Base-by-base conservation (phyloP, 192 early-diverging fungal species). In the Geranomyces michiganensis region DNA sequence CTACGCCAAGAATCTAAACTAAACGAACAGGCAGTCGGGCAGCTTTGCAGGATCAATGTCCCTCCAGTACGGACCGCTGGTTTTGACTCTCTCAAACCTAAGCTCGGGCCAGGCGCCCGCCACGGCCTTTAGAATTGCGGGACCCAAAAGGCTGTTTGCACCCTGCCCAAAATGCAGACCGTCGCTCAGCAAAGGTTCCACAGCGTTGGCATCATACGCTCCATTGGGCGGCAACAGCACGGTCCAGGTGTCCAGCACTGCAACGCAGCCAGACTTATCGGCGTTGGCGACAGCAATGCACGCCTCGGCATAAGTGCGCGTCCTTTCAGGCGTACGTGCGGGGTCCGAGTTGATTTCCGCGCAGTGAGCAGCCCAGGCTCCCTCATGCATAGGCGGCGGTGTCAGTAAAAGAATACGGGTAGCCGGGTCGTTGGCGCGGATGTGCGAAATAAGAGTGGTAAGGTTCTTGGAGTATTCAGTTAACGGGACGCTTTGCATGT, bases 351-450 rank as follows among this genome's bases (percentile, higher is more conserved):
- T 84, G 14, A 62, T 21, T 46, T 64, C 27, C 22, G 27, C 30
- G 27, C 19, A 75, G 21, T 59, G 68, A 2, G 72, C 56, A 3
- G 62, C 61, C 82, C 85, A 84, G 26, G 70, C 75, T 0, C 48
- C 58, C 51, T 91, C 89, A 68, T 91, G 83, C 0, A 92, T 26
- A 0, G 86, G 83, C 1, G 92, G 92, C 19, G 92, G 92, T 0
- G 91, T 88, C 44, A 95, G 82, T 10, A 94, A 31, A 15, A 93
- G 76, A 12, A 94, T 78, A 33, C 81, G 78, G 0, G 88, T 85
- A 4, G 83, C 75, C 1, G 92, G 89, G 21, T 82, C 82, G 46
- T 88, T 86, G 29, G 75, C 47, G 24, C 82, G 83, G 19, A 93
- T 64, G 29, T 82, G 73, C 0, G 77, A 61, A n/a, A 93, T 78